phyloP scores from a whole-genome alignment of 1,139 yeast genomes.

The Debaryomyces sp. region DNA sequence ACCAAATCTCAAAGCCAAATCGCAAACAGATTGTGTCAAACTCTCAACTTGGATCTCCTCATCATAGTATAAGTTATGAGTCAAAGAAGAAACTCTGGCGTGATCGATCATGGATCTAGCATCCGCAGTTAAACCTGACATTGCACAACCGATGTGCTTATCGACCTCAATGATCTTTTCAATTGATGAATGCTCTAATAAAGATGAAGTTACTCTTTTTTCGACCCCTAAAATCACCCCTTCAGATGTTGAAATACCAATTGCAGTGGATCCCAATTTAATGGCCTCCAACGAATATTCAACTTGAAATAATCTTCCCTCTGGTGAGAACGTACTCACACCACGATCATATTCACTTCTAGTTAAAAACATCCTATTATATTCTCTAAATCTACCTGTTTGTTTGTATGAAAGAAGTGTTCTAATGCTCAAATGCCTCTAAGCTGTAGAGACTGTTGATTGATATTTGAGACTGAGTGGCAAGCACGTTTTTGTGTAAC shows the following conservation, averaged over 20 bases:
- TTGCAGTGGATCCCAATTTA: conserved; percentile 95
- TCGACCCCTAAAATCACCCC: conserved; percentile 97
- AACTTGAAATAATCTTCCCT: conserved; percentile 97
- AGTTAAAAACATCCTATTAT: conserved; percentile 76
- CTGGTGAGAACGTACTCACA: conserved; percentile 97
- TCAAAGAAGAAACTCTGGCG: conserved; percentile 89
- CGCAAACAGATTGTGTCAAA: conserved; percentile 95
- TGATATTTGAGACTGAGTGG: conserved; percentile 40
- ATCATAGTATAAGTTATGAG: conserved; percentile 87
- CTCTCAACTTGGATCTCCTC: conserved; percentile 93
- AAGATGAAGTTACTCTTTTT: conserved; percentile 91
- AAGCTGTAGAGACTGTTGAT: conserved; percentile 37
- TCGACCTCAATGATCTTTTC: conserved; percentile 97
- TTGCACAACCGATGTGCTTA: conserved; percentile 94
- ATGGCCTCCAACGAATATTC: conserved; percentile 98
- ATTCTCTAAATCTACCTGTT: not conserved
- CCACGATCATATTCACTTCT: conserved; percentile 99
- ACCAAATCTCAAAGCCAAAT: conserved; percentile 94
- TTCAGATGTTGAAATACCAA: conserved; percentile 94
- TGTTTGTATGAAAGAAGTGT: not conserved
- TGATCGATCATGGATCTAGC: conserved; percentile 99
- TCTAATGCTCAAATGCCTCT: not conserved
- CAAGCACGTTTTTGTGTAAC: conserved; percentile 9
- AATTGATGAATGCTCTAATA: conserved; percentile 89
- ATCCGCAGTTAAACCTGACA: conserved; percentile 98